Conservation (phyloP, 2,329 filamentous ascomycete genomes). For the Lachnum nothofagi region DNA sequence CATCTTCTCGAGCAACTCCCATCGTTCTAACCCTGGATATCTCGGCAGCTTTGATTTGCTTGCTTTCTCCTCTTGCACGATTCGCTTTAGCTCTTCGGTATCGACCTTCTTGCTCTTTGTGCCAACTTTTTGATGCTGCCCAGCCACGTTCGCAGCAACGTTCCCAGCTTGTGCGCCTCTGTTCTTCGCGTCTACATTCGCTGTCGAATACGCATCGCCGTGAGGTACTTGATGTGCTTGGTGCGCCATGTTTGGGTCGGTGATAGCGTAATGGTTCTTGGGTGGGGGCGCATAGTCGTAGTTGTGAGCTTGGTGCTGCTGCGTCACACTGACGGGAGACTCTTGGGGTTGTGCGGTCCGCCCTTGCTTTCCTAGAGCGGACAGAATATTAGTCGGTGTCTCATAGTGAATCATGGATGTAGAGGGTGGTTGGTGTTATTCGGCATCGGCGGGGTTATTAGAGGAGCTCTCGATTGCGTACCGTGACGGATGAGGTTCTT, state of each 20-base stretch:
- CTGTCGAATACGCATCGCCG: conserved; percentile 57
- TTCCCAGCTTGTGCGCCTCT: conserved; percentile 64
- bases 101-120: conserved; percentile 44
- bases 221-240: conserved; percentile 45
- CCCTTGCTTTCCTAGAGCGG: conserved; percentile 72
- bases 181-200: conserved; percentile 57
- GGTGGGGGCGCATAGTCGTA: conserved; percentile 47
- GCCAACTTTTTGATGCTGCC: conserved; percentile 45
- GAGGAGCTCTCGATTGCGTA: conserved; percentile 36
- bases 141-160: conserved; percentile 58
- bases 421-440: conserved; percentile 1
- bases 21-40: conserved; percentile 81
- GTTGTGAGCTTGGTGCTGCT: conserved; percentile 40
- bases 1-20: conserved; percentile 91
- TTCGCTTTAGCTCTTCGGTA: conserved; percentile 71
- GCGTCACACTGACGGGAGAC: conserved; percentile 55
- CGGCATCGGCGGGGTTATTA: conserved; percentile 2
- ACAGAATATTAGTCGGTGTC: conserved; percentile 21
- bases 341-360: conserved; percentile 59
- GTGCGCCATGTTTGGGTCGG: conserved; percentile 57
- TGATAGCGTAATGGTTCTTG: conserved; percentile 49
- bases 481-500: conserved; percentile 98
- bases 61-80: conserved; percentile 88
- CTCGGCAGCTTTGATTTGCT: conserved; percentile 78
- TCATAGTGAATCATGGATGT: conserved; percentile 24